A percentile compares a stretch with the other conserved stretches of the same genome.
phyloP scores from a whole-genome alignment of 2,329 filamentous ascomycete genomes.

The Fusarium tuaranense region DNA sequence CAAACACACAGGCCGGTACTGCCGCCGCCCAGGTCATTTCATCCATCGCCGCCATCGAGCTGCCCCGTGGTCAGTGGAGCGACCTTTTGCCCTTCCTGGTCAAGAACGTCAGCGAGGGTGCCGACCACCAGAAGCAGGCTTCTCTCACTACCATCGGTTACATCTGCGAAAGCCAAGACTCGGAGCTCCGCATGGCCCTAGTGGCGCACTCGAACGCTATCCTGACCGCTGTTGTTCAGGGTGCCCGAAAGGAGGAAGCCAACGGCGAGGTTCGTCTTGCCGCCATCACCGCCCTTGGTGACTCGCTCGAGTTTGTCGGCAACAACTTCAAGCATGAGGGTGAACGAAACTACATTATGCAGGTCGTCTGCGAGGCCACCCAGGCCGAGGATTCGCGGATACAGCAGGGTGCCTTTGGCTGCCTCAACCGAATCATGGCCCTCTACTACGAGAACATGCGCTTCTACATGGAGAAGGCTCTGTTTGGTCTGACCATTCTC shows the following conservation, averaged over 20 bases:
- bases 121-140: slow-evolving; percentile 90
- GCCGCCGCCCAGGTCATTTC: slow-evolving; percentile 96
- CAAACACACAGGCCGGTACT: slow-evolving; percentile 84
- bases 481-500: slow-evolving; percentile 96
- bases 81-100: slow-evolving; percentile 92
- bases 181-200: slow-evolving; percentile 84
- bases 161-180: slow-evolving; percentile 95
- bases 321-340: slow-evolving; percentile 99
- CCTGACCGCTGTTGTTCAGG: slow-evolving; percentile 96
- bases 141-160: slow-evolving; percentile 97
- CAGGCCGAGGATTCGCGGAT: slow-evolving; percentile 92
- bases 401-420: slow-evolving; percentile 96
- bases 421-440: slow-evolving; percentile 97
- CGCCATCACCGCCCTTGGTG: slow-evolving; percentile 92
- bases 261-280: slow-evolving; percentile 92
- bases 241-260: slow-evolving; percentile 94
- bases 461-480: slow-evolving; percentile 99
- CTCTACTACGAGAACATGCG: slow-evolving; percentile 99
- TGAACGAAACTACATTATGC: slow-evolving; percentile 99
- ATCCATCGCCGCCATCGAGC: slow-evolving; percentile 92
- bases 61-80: slow-evolving; percentile 92
- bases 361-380: slow-evolving; percentile 98
- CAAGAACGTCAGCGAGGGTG: slow-evolving; percentile 89
- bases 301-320: slow-evolving; percentile 96
- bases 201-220: slow-evolving; percentile 95